These are phyloP conservation scores for Fusarium brachygibbosum DNA, from an alignment of 2,329 filamentous ascomycete species.

Conservation along the genomic window DNA sequence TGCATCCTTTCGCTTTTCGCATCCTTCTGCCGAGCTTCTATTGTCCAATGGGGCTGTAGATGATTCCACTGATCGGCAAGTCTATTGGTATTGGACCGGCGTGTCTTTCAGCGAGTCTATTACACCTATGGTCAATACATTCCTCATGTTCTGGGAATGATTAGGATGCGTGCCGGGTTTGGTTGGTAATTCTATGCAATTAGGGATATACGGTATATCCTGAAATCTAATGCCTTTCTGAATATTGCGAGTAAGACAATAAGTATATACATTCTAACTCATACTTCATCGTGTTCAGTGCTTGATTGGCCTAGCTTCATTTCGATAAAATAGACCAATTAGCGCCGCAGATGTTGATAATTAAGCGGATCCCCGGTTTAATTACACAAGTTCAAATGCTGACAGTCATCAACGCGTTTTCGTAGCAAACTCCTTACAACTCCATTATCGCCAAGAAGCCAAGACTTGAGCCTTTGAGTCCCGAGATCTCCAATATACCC, in stretches of 20 bases:
- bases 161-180: no score
- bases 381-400: constrained; percentile 14
- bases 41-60: background rate
- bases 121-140: no score
- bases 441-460: background rate
- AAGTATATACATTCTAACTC: background rate
- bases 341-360: background rate
- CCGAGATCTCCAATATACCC: fast-evolving
- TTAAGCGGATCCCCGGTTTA: constrained; percentile 4
- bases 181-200: no score
- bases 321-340: background rate
- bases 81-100: no score
- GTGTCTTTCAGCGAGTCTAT: no score
- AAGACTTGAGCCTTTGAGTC: background rate
- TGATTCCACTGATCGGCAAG: no score
- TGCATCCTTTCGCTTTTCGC: background rate
- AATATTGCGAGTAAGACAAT: no score
- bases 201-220: no score
- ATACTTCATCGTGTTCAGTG: background rate
- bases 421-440: background rate
- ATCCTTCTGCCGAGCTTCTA: background rate
- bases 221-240: no score
- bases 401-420: constrained; percentile 20
- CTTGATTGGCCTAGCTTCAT: background rate
- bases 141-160: no score